Evolutionary conservation across 2,329 filamentous ascomycete species (phyloP).

Genomic region (Knufia petricola): DNA sequence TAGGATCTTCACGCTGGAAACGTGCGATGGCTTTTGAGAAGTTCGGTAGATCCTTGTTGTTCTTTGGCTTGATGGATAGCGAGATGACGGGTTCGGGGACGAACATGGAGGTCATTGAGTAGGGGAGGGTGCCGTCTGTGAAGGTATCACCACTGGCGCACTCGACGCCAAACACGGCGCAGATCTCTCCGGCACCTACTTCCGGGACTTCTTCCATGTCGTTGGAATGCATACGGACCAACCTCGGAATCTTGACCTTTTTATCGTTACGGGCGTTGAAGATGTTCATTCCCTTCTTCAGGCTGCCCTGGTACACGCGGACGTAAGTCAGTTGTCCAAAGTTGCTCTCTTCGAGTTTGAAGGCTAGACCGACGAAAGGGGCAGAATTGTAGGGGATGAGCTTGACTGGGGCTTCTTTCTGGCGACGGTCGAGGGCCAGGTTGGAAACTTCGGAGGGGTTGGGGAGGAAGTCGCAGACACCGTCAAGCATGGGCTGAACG

Average conservation of each 20-base stretch:
- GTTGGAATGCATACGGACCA: conserved; percentile 98
- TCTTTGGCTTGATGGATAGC: conserved; percentile 92
- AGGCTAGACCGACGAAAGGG: conserved; percentile 89
- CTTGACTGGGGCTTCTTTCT: conserved; percentile 69
- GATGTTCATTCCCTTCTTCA: conserved; percentile 80
- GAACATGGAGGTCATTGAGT: conserved; percentile 94
- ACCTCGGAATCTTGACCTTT: conserved; percentile 92
- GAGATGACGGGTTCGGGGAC: conserved; percentile 98
- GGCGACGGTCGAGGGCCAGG: conserved; percentile 72
- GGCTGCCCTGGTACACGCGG: conserved; percentile 87
- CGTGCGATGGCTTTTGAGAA: conserved; percentile 98
- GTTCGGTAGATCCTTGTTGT: conserved; percentile 79
- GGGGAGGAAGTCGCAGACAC: conserved; percentile 89
- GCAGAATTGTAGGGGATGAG: conserved; percentile 87
- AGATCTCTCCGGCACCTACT: conserved; percentile 93
- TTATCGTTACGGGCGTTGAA: conserved; percentile 92
- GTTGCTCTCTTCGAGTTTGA: conserved; percentile 98
- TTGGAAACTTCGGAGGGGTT: conserved; percentile 87
- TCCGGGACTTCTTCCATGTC: conserved; percentile 96
- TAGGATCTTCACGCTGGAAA: conserved; percentile 96
- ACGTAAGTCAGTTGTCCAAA: conserved; percentile 98
- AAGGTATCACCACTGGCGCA: conserved; percentile 98
- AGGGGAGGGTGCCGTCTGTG: conserved; percentile 83
- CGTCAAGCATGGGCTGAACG: conserved; percentile 93
- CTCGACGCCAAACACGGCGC: conserved; percentile 94